A percentile compares a stretch with the other conserved stretches of the same genome.
Conservation (phyloP, 768 basidiomycete genomes). For the Melanogaster broomeanus region DNA sequence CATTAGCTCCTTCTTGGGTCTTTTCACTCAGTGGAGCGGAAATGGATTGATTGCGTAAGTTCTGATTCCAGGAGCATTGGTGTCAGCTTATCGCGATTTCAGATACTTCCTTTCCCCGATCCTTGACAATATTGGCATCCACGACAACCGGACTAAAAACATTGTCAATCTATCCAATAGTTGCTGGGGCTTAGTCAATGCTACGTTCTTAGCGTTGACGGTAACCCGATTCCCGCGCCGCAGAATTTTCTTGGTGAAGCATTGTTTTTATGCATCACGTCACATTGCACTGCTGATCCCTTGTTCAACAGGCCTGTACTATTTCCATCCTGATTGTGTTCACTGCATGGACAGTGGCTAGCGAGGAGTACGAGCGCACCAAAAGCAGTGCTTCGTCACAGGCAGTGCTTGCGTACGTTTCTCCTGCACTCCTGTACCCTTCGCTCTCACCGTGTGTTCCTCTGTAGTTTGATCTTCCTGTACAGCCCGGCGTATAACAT, state of each 20-base stretch:
- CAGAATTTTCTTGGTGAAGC: conserved; percentile 12
- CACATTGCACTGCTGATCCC: too few relatives aligned
- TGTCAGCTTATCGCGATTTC: background rate
- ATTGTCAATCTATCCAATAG: conserved; percentile 11
- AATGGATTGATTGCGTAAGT: conserved; percentile 10
- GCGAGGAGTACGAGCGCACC: conserved; percentile 18
- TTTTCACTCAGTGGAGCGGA: conserved; percentile 20
- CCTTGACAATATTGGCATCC: conserved; percentile 20
- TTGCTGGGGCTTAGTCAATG: conserved; percentile 12
- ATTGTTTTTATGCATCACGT: too few relatives aligned
- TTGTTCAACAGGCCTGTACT: conserved; percentile 8
- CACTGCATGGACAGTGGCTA: conserved; percentile 18
- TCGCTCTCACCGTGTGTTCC: background rate
- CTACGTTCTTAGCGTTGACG: conserved; percentile 2
- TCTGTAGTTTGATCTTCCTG: conserved; percentile 22
- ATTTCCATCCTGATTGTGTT: conserved; percentile 16
- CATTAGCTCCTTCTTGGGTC: conserved; percentile 10
- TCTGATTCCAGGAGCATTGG: fast-evolving
- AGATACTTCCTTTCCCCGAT: conserved; percentile 14
- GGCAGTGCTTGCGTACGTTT: conserved; percentile 10
- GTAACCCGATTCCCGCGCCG: conserved; percentile 18
- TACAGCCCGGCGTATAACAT: conserved; percentile 14
- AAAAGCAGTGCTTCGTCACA: conserved; percentile 3
- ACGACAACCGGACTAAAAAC: conserved; percentile 19
- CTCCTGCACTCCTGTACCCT: background rate